Evolutionary conservation across 2,329 filamentous ascomycete genomes (phyloP), one percentile per base, ranked within the genome.

Genomic region (Sarocladium kiliense): DNA sequence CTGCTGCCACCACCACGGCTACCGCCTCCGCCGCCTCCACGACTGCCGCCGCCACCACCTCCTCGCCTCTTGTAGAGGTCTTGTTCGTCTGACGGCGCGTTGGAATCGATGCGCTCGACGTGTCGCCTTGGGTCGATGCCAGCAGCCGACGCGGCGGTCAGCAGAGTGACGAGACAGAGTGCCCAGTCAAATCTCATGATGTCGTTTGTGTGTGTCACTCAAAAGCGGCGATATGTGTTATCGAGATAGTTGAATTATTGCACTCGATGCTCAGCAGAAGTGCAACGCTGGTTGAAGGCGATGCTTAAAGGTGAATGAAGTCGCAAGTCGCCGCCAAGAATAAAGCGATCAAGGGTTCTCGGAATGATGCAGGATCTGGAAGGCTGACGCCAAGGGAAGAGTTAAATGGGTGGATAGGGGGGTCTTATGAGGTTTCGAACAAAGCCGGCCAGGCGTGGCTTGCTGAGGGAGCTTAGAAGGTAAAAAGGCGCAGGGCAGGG

Each of bases 51-150:
- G 25, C 79, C 80, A 6, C 82, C 82, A 49, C 83, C 82, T 34
- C 82, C 82, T 62, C 80, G 80, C 59, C 83, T 76, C 72, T 83
- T 85, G 72, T 75, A 84, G 21, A 85, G 67, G 30, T 82, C 74
- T 54, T 77, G 66, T 54, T 68, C 63, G 26, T 70, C 62, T 25
- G 59, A 54, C 36, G 61, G 59, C 7, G 64, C 60, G 11, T 57
- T 53, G 9, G 62, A 39, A 32, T 64, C 65, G 19, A 60, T 57
- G 56, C 60, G 63, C 26, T 62, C 61, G 54, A 64, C 56, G 57
- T 63, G 56, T 21, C 61, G 63, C 39, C 61, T 60, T 14, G 44
- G 55, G 19, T 65, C 56, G 42, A 68, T 55, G 53, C 56, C 63
- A 7, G 58, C 59, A n/a, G 66, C 64, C n/a, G 61, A 56, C 51